A percentile compares a stretch with the other conserved stretches of the same genome.
Conservation (phyloP, 164 flowering plant species). For the Echeveria elegans region DNA sequence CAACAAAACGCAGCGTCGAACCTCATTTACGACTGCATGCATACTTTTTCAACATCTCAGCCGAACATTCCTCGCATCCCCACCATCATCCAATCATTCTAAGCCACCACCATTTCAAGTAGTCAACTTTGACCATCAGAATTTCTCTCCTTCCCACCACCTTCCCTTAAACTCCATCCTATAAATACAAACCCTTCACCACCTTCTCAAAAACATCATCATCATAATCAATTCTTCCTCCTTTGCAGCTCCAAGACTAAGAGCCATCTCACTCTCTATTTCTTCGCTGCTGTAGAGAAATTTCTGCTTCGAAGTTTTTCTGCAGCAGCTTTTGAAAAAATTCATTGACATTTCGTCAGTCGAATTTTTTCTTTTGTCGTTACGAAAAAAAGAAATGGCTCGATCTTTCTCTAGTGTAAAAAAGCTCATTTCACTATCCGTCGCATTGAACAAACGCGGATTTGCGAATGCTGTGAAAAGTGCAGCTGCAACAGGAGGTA, state of each 20-base stretch:
- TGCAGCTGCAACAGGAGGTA: constrained; percentile 13
- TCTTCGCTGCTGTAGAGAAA: background rate
- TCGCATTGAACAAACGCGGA: background rate
- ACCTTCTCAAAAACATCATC: background rate
- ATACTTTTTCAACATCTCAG: background rate
- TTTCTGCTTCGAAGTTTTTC: background rate
- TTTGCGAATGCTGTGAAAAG: constrained; percentile 7
- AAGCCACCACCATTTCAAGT: background rate
- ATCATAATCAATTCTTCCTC: background rate
- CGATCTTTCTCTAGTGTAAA: constrained; percentile 44
- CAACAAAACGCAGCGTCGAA: too few species aligned
- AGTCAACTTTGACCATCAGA: background rate
- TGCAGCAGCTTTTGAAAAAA: background rate
- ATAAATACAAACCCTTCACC: background rate
- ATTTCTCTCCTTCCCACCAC: background rate
- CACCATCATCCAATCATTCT: background rate
- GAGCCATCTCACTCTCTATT: background rate
- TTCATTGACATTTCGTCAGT: too few species aligned
- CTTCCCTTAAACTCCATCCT: background rate
- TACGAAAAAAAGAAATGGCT: constrained; percentile 66
- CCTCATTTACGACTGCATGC: background rate
- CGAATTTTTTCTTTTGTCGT: too few species aligned
- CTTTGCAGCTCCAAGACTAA: background rate
- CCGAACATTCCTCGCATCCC: constrained; percentile 1
- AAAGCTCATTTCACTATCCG: constrained; percentile 30